Conservation (phyloP, 306 rosid genomes). For the Dicorynia guianensis region DNA sequence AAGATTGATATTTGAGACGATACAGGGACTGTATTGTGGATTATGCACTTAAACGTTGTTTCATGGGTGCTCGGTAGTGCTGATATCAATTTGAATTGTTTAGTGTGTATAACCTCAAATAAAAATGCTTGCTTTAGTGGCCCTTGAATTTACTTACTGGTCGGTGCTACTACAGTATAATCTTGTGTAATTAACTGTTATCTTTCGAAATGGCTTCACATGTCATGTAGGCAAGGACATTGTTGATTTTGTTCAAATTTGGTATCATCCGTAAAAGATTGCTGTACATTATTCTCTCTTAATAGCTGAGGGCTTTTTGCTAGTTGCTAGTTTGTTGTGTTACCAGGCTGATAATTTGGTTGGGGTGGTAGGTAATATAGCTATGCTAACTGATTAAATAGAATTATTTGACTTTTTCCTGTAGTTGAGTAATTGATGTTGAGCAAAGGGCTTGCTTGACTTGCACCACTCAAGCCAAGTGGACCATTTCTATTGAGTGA, state of each 20-base stretch:
- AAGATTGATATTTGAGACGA: background rate
- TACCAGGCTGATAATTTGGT: background rate
- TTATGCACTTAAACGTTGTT: background rate
- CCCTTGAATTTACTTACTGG: slow-evolving; percentile 8
- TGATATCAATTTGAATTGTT: background rate
- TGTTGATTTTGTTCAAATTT: slow-evolving; percentile 6
- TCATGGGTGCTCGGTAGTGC: background rate
- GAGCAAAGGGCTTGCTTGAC: background rate
- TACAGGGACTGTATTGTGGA: background rate
- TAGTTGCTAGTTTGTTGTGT: slow-evolving; percentile 13
- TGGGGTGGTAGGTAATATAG: slow-evolving; percentile 25
- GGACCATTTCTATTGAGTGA: too few relatives aligned
- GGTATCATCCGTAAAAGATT: background rate
- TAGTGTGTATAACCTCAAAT: background rate
- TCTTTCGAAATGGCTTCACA: background rate
- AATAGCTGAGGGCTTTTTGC: slow-evolving; percentile 3
- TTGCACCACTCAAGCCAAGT: too few relatives aligned
- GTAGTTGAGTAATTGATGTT: slow-evolving; percentile 15
- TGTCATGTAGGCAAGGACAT: background rate
- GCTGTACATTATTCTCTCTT: background rate
- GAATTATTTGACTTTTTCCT: background rate
- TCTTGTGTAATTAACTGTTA: slow-evolving; percentile 5
- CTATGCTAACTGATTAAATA: slow-evolving; percentile 9
- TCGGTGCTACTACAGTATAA: background rate
- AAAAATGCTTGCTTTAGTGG: background rate